phyloP scores from a whole-genome alignment of 345 rosid genomes.

The Eucalyptus regnans region DNA sequence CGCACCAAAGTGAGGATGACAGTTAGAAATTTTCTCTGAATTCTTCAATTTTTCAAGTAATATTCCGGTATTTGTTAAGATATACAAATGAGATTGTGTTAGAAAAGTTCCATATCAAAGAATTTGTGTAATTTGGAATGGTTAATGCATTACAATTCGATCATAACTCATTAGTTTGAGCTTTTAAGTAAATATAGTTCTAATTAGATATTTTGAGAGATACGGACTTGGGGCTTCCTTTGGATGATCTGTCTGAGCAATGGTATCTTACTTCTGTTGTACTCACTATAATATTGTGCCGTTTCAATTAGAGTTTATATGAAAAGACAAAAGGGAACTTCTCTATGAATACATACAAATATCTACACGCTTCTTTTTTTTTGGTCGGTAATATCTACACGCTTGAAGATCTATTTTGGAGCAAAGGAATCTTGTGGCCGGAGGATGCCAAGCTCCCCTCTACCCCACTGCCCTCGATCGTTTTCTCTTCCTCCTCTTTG shows the following conservation, averaged over 20 bases:
- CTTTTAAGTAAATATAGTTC: no score
- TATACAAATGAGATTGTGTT: rapidly evolving
- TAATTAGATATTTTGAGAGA: no score
- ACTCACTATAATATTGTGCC: not conserved
- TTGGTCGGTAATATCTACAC: not conserved
- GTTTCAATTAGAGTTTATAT: not conserved
- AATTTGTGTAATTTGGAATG: no score
- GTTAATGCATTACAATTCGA: no score
- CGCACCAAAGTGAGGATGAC: not conserved
- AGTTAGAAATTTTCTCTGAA: not conserved
- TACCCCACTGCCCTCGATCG: not conserved
- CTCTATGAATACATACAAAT: not conserved
- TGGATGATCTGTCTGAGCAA: not conserved
- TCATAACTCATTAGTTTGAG: no score
- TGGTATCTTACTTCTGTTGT: not conserved
- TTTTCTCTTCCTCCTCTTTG: not conserved
- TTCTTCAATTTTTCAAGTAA: not conserved
- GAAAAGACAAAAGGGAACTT: not conserved
- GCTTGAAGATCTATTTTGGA: not conserved
- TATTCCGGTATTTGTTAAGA: no score
- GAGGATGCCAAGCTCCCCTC: not conserved
- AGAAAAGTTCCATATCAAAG: no score
- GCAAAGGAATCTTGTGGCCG: not conserved
- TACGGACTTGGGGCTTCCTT: no score
- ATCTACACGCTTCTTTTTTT: no score